A percentile compares a stretch with the other conserved stretches of the same genome.
Evolutionary conservation across 2,329 filamentous ascomycete genomes (phyloP).

Genomic region (Cladophialophora bantiana): DNA sequence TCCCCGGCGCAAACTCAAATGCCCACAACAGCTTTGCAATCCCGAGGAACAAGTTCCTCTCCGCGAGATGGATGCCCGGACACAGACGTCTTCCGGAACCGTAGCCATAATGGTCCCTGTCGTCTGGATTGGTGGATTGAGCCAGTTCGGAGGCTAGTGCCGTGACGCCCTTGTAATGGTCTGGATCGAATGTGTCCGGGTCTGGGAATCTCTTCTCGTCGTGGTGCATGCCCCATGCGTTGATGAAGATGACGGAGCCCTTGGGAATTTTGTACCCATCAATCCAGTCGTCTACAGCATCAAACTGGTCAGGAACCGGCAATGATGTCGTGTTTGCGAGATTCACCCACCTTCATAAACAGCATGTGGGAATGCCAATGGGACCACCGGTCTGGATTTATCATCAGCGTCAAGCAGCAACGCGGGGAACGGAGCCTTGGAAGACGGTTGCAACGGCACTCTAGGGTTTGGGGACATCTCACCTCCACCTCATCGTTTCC

Average conservation of each 20-base stretch:
- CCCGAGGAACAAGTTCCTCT: conserved; percentile 43
- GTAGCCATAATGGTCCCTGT: conserved; percentile 45
- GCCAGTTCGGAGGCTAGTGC: conserved; percentile 47
- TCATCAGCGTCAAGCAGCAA: conserved; percentile 2
- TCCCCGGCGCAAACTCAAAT: conserved; percentile 42
- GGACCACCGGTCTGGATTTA: conserved; percentile 43
- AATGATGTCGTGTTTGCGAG: background rate
- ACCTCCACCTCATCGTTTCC: conserved; percentile 49
- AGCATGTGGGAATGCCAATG: conserved; percentile 58
- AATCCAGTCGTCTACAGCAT: conserved; percentile 48
- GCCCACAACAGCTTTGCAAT: conserved; percentile 45
- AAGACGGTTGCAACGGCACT: background rate
- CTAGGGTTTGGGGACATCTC: conserved; percentile 29
- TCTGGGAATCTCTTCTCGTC: conserved; percentile 45
- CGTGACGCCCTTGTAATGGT: conserved; percentile 45
- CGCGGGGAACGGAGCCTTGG: background rate
- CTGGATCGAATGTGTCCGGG: conserved; percentile 45
- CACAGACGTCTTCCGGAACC: conserved; percentile 45
- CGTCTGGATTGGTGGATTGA: conserved; percentile 42
- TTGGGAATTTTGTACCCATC: conserved; percentile 58
- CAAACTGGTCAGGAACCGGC: conserved; percentile 40
- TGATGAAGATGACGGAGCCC: conserved; percentile 54
- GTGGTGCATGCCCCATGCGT: conserved; percentile 45
- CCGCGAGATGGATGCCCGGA: conserved; percentile 47
- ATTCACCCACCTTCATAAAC: conserved; percentile 40